Evolutionary conservation across 768 basidiomycete species (phyloP).

Genomic region (Termitomyces sp.): DNA sequence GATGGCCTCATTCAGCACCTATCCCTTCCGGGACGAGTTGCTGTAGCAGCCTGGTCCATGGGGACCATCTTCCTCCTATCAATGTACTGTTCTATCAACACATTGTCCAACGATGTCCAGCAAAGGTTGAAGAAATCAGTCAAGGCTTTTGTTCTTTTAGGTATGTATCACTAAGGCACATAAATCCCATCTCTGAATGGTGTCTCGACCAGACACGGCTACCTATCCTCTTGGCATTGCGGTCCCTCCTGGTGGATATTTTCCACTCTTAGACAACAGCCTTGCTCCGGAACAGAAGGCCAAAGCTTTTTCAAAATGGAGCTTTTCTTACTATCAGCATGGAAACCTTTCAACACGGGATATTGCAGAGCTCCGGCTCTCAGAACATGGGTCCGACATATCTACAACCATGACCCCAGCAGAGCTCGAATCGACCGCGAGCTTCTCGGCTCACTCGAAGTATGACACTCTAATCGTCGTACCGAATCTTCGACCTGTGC

Average conservation of each 20-base stretch:
- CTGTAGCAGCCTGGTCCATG: slow-evolving; percentile 27
- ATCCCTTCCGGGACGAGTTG: slow-evolving; percentile 29
- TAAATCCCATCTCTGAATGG: neutral
- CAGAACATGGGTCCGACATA: neutral
- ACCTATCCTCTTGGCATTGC: neutral
- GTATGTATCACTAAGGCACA: neutral
- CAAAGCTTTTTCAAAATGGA: neutral
- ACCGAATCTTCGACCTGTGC: neutral
- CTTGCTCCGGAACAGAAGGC: neutral
- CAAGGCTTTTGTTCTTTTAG: slow-evolving; percentile 16
- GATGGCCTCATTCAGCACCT: slow-evolving; percentile 32
- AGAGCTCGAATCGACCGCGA: neutral
- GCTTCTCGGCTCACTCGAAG: neutral
- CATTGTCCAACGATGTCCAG: slow-evolving; percentile 9
- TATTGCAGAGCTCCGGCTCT: neutral
- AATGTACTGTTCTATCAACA: slow-evolving; percentile 16
- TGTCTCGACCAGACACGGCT: neutral
- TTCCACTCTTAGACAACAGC: neutral
- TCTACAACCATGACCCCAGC: neutral
- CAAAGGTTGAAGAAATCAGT: slow-evolving; percentile 16
- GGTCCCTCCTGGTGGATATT: neutral
- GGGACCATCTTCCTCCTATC: slow-evolving; percentile 20
- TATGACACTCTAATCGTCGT: neutral
- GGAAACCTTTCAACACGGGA: neutral
- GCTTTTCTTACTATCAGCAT: neutral